phyloP scores from a whole-genome alignment of 2,329 filamentous ascomycete species.

The Nemania sp. region DNA sequence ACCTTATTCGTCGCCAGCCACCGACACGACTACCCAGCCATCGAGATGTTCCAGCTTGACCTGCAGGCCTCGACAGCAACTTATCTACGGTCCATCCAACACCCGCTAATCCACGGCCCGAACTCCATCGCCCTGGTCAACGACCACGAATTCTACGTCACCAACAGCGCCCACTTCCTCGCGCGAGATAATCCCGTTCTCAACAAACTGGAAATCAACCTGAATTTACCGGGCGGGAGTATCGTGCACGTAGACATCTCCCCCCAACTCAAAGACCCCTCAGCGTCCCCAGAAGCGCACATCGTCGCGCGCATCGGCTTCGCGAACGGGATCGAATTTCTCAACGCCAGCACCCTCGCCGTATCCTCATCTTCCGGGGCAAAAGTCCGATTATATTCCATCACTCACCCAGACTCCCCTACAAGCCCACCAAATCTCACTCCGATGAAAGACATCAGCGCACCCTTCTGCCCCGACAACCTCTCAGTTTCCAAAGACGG shows the following conservation, averaged over 20 bases:
- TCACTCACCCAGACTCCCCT: constrained; percentile 10
- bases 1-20: constrained; percentile 46
- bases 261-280: constrained; percentile 21
- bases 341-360: constrained; percentile 45
- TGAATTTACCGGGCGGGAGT: constrained; percentile 39
- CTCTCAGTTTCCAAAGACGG: constrained; percentile 39
- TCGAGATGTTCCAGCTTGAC: constrained; percentile 47
- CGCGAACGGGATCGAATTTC: constrained; percentile 47
- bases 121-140: constrained; percentile 45
- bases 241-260: constrained; percentile 43
- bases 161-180: constrained; percentile 46
- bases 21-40: constrained; percentile 39
- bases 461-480: constrained; percentile 48
- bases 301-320: constrained; percentile 43
- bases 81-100: constrained; percentile 43
- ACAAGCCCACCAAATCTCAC: constrained; percentile 25
- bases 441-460: constrained; percentile 20
- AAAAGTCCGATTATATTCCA: constrained; percentile 39
- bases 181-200: constrained; percentile 33
- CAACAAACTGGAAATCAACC: constrained; percentile 41
- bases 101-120: constrained; percentile 44
- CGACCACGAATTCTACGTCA: constrained; percentile 45
- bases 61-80: constrained; percentile 39
- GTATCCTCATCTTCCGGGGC: constrained; percentile 42
- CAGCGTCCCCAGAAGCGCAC: constrained; percentile 23